These are phyloP conservation scores for Colletotrichum sp. DNA, from an alignment of 2,329 filamentous ascomycete genomes.

Conservation along the genomic window DNA sequence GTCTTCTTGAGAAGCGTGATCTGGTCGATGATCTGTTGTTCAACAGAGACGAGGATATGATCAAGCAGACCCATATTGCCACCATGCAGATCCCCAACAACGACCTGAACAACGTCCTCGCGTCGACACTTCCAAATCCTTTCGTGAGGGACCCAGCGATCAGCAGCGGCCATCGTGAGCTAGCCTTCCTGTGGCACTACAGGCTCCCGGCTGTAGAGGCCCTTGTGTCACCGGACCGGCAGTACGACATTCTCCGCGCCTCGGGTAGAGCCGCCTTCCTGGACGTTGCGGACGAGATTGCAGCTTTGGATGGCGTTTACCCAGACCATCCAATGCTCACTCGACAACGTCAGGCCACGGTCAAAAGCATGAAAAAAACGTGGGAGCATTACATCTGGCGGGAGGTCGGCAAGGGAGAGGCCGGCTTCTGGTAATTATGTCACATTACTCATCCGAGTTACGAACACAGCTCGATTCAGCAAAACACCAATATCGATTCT, in stretches of 20 bases:
- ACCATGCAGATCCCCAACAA: not conserved
- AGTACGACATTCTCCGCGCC: not conserved
- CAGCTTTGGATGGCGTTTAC: not conserved
- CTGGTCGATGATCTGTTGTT: not conserved
- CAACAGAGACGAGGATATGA: not conserved
- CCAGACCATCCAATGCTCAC: not conserved
- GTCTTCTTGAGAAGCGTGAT: not conserved
- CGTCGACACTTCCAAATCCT: not conserved
- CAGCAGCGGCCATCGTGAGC: not conserved
- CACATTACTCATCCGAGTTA: not conserved
- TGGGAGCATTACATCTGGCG: conserved; percentile 2
- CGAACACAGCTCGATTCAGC: not conserved
- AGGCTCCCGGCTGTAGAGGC: not conserved
- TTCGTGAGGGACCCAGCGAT: not conserved
- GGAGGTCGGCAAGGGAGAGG: not conserved
- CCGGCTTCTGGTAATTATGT: not conserved
- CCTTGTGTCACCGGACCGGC: not conserved
- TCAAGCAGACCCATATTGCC: not conserved
- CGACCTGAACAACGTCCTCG: not conserved
- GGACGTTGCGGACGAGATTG: not conserved
- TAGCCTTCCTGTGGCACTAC: not conserved
- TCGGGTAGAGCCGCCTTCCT: not conserved
- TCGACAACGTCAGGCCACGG: not conserved
- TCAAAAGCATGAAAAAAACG: not conserved
- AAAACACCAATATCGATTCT: not conserved